Percentiles rank a stretch among this genome's conserved stretches.
phyloP scores from a whole-genome alignment of 805 yeast species.

The Dipodascus albidus region DNA sequence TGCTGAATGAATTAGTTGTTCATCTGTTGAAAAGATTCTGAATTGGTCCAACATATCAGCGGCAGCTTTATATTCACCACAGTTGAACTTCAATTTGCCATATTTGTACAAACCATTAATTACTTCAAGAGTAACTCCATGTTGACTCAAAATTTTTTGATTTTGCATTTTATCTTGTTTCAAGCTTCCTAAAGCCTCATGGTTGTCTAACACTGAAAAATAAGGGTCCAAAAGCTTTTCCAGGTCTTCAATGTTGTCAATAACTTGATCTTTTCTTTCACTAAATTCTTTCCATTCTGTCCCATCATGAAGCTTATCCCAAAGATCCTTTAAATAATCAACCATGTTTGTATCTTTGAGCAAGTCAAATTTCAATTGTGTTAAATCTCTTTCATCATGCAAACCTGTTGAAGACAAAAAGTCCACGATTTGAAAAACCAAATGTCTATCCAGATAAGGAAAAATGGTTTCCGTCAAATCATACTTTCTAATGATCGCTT shows the following conservation, averaged over 20 bases:
- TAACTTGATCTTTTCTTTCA: conserved; percentile 26
- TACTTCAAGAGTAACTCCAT: conserved; percentile 32
- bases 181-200: conserved; percentile 40
- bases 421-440: conserved; percentile 42
- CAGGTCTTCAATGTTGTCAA: conserved; percentile 27
- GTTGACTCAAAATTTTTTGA: conserved; percentile 33
- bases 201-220: conserved; percentile 34
- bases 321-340: conserved; percentile 36
- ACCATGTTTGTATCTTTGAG: conserved; percentile 49
- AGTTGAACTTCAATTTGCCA: conserved; percentile 51
- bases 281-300: conserved; percentile 33
- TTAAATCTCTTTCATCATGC: conserved; percentile 35
- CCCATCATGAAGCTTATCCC: conserved; percentile 29
- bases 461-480: conserved; percentile 44
- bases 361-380: conserved; percentile 38
- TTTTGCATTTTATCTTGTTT: conserved; percentile 47
- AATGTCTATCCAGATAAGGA: conserved; percentile 52
- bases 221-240: conserved; percentile 35
- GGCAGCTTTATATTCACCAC: conserved; percentile 51
- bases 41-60: conserved; percentile 47
- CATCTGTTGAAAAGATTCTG: conserved; percentile 41
- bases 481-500: conserved; percentile 34
- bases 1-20: conserved; percentile 39
- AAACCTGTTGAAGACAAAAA: conserved; percentile 32
- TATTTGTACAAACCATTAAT: conserved; percentile 42